Base-by-base conservation (phyloP, 768 basidiomycete genomes). In the Psilocybe cubensis region DNA sequence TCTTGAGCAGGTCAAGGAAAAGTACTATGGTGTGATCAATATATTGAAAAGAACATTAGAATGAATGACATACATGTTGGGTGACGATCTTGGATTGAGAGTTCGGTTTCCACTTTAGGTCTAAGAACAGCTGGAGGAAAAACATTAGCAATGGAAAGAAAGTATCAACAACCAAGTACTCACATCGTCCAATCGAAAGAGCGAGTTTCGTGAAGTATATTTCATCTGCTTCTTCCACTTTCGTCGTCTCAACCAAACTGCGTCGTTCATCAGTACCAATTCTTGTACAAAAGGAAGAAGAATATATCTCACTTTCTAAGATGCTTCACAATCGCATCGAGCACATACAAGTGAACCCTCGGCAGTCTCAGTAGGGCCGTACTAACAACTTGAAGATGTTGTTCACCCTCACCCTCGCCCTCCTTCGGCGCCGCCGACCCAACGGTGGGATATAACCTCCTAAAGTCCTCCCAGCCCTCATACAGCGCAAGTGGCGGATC, bases 1-100 rank as follows among this genome's bases (percentile, higher is more conserved):
- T 81, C 57, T 84, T 87, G 62, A 98, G 62, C 1, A 98, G 81
- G 67, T 96, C 94, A 29, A 94, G 84, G 72, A 97, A 89, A 59
- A 98, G 75, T 42, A 91, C 91, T 92, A 47, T 4, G 31, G 31
- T 51, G 20, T 47, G 48, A 60, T 47, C 23, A 28, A 21, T 12
- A 45, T 12, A 43, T 1, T 43, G 35, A 38, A 48, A 7, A 41
- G 10, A 43, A 9, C 45, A 27, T 9, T 11, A 47, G 1, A 8
- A 33, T 3, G 27, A 10, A 41, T 38, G 23, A 76, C 85, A 63
- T 70, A 89, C 92, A 74, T 14, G 89, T 82, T 50, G 93, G 86
- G 75, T 96, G 89, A 38, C 94, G 90, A 69, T 95, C 95, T 70
- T 96, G 93, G 59, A 98, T 88, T 3, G 95, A 93, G 23, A 95